A percentile compares a stretch with the other conserved stretches of the same genome.
Conservation (phyloP, 176 grass and related monocot genomes). For the Rhynchospora tenuis region DNA sequence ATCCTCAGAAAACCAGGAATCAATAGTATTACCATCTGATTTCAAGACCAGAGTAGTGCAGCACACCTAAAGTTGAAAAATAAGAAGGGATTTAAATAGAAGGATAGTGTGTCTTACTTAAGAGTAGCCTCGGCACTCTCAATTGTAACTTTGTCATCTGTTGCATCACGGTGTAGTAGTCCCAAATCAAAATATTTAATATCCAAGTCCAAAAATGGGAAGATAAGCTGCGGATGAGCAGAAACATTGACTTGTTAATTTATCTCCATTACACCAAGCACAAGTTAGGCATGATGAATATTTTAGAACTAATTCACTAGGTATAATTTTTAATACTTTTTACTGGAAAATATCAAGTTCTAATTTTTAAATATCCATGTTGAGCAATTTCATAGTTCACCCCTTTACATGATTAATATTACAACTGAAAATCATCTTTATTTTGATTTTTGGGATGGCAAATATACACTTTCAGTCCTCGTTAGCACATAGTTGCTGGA, state of each 20-base stretch:
- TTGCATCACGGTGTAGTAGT: constrained; percentile 69
- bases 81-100: background rate
- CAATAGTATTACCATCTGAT: constrained; percentile 12
- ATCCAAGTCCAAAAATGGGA: constrained; percentile 88
- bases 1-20: background rate
- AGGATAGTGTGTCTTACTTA: constrained; percentile 47
- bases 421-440: background rate
- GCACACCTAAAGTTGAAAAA: background rate
- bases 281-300: background rate
- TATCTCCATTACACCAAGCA: background rate
- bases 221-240: constrained; percentile 62
- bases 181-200: constrained; percentile 97
- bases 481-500: background rate
- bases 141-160: constrained; percentile 91
- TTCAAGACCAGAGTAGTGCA: background rate
- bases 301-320: background rate
- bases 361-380: background rate
- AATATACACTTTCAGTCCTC: background rate
- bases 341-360: background rate
- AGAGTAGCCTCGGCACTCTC: constrained; percentile 96
- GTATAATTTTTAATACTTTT: background rate
- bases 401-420: background rate
- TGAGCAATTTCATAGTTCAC: background rate
- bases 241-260: constrained; percentile 16
- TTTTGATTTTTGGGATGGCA: background rate